Conservation (phyloP, 768 basidiomycete species). For the Suillus brevipes region DNA sequence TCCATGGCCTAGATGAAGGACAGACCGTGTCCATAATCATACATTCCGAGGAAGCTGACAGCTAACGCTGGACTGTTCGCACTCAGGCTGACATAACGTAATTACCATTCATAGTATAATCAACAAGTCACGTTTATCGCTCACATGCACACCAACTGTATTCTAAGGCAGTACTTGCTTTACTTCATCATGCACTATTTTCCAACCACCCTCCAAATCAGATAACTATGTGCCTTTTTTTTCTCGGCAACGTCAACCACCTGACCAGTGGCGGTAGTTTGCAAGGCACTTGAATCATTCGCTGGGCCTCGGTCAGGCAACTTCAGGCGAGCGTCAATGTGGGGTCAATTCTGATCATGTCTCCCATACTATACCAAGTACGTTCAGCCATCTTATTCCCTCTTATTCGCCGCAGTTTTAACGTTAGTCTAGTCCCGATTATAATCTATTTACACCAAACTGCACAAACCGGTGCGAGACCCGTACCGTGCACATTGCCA, state of each 20-base stretch:
- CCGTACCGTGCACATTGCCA: not conserved
- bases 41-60: constrained; percentile 10
- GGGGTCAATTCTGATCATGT: not conserved
- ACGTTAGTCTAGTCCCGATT: not conserved
- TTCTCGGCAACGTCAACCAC: not conserved
- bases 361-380: not conserved
- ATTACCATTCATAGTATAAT: constrained; percentile 7
- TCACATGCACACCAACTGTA: not conserved
- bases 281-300: not conserved
- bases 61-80: not conserved
- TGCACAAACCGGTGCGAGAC: not conserved
- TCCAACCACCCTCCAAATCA: not conserved
- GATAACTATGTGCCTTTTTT: not conserved
- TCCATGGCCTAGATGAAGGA: constrained; percentile 9
- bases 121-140: not conserved
- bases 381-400: not conserved
- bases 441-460: not conserved
- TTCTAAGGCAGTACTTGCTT: not conserved
- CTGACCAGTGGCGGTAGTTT: not conserved
- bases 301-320: not conserved
- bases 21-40: constrained; percentile 11
- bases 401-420: not conserved
- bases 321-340: not conserved
- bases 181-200: not conserved
- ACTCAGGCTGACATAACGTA: not conserved